Percentiles rank a stretch among this genome's conserved stretches.
Conservation (phyloP, 768 basidiomycete species). For the Coprinopsis sp. region DNA sequence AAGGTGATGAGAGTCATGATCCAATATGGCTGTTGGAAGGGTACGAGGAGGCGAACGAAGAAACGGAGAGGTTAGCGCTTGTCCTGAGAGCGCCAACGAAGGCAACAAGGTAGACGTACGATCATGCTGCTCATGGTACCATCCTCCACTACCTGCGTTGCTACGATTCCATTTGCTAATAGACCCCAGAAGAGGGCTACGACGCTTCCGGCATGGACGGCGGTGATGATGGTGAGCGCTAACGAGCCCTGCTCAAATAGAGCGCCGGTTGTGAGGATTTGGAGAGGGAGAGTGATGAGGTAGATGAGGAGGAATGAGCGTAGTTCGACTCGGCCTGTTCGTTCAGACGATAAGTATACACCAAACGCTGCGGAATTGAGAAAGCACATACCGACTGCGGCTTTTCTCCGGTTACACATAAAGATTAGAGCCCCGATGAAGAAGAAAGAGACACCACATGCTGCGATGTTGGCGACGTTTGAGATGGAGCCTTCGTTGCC, state of each 20-base stretch:
- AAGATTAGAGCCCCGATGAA: constrained; percentile 54
- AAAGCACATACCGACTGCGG: constrained; percentile 64
- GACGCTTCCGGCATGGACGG: constrained; percentile 76
- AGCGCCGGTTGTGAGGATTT: constrained; percentile 77
- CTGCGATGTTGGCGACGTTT: constrained; percentile 83
- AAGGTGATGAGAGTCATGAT: constrained; percentile 58
- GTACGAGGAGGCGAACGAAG: background rate
- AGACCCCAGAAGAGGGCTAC: constrained; percentile 77
- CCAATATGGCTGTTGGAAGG: constrained; percentile 46
- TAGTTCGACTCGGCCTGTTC: constrained; percentile 63
- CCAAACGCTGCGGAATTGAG: background rate
- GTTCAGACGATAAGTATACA: background rate
- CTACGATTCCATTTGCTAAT: constrained; percentile 70
- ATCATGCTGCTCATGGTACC: constrained; percentile 70
- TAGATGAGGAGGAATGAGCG: constrained; percentile 62
- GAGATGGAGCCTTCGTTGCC: constrained; percentile 58
- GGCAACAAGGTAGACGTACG: constrained; percentile 35
- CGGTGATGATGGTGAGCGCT: constrained; percentile 61
- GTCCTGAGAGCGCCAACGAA: background rate
- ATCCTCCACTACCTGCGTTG: constrained; percentile 91
- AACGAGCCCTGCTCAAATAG: constrained; percentile 75
- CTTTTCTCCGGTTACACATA: constrained; percentile 61
- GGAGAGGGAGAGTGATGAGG: constrained; percentile 68
- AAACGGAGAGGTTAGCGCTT: background rate
- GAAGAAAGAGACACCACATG: constrained; percentile 70